These are phyloP conservation scores for Monosporozyma servazzii DNA, from an alignment of 805 yeast genomes.

Conservation along the genomic window DNA sequence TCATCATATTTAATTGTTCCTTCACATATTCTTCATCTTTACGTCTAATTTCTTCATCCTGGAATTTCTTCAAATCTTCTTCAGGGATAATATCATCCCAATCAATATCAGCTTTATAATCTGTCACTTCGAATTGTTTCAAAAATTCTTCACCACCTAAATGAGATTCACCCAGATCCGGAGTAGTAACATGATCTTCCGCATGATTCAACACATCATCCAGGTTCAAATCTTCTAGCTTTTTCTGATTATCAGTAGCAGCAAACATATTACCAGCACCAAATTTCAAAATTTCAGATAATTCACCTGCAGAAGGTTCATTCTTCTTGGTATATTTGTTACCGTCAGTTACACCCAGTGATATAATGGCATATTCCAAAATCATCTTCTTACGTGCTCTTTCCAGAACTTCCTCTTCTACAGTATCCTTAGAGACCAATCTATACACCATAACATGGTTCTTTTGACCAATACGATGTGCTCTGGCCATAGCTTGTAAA, in stretches of 20 bases:
- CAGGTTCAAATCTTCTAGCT: conserved; percentile 85
- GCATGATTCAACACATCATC: conserved; percentile 96
- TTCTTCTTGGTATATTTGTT: conserved; percentile 39
- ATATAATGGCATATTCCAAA: conserved; percentile 92
- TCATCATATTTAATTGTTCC: conserved; percentile 82
- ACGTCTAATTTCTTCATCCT: conserved; percentile 82
- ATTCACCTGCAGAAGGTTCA: conserved; percentile 78
- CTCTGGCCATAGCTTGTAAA: conserved; percentile 98
- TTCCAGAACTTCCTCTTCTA: conserved; percentile 94
- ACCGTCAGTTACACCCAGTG: conserved; percentile 85
- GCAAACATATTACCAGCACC: conserved; percentile 99
- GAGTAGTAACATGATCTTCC: conserved; percentile 93
- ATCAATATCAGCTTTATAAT: conserved; percentile 93
- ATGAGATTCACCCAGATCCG: conserved; percentile 94
- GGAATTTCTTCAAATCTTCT: conserved; percentile 78
- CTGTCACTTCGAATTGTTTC: conserved; percentile 96
- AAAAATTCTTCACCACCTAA: conserved; percentile 96
- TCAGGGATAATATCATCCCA: conserved; percentile 99
- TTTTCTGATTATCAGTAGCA: conserved; percentile 89
- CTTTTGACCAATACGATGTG: conserved; percentile 99
- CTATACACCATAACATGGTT: conserved; percentile 96
- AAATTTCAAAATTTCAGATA: conserved; percentile 87
- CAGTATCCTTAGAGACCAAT: conserved; percentile 96
- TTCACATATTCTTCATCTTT: conserved; percentile 79
- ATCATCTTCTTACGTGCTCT: conserved; percentile 97